Percentiles rank a stretch among this genome's conserved stretches.
phyloP scores from a whole-genome alignment of 1,284 basidiomycete genomes.

The Paramarasmius palmivorus region DNA sequence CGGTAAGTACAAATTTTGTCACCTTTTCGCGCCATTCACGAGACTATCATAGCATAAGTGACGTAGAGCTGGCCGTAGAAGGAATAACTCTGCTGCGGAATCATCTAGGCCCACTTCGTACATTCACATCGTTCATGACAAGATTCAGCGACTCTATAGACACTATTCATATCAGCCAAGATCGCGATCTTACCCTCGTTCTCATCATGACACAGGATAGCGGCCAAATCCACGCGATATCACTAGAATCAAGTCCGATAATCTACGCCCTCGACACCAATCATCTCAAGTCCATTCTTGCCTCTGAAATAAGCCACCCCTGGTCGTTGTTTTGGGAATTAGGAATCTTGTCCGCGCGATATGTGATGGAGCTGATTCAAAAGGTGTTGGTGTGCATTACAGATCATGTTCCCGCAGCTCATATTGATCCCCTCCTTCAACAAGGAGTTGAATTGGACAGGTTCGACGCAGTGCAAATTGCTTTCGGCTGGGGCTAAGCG shows the following conservation, averaged over 20 bases:
- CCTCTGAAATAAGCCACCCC: conserved; percentile 5
- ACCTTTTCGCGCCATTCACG: too few species aligned
- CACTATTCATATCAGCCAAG: not conserved
- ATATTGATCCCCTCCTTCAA: too few species aligned
- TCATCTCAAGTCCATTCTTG: conserved; percentile 2
- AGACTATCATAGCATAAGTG: too few species aligned
- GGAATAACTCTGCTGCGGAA: too few species aligned
- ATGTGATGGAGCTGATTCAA: conserved; percentile 9
- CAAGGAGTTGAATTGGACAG: too few species aligned
- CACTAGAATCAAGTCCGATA: not conserved
- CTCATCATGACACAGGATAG: not conserved
- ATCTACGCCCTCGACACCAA: conserved; percentile 3
- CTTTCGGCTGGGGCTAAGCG: too few species aligned
- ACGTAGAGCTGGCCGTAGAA: too few species aligned
- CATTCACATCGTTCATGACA: not conserved
- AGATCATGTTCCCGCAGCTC: too few species aligned
- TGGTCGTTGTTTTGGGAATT: conserved; percentile 10
- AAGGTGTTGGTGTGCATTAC: not conserved
- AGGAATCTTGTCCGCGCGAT: not conserved
- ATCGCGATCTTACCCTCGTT: conserved; percentile 1
- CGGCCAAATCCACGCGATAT: conserved; percentile 4
- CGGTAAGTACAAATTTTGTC: too few species aligned
- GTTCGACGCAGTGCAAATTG: too few species aligned
- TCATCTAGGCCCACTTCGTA: too few species aligned
- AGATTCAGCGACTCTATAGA: not conserved